A percentile compares a stretch with the other conserved stretches of the same genome.
These are phyloP conservation scores for Oemleria cerasiformis DNA, from an alignment of 306 rosid species.

Conservation along the genomic window DNA sequence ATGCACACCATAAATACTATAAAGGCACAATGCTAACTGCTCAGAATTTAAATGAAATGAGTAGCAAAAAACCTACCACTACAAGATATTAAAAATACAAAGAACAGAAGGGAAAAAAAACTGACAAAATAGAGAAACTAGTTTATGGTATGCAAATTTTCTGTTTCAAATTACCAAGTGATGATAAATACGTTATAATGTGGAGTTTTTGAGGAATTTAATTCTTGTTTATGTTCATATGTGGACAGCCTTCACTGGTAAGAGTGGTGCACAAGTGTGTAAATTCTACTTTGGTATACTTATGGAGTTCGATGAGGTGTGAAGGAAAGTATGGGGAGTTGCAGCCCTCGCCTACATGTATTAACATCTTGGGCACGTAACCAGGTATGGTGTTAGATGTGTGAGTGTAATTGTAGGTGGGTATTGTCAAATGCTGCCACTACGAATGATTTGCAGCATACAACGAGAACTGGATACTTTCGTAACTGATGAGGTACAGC, in stretches of 20 bases:
- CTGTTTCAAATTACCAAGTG: background rate
- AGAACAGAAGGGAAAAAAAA: background rate
- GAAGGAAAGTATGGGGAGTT: background rate
- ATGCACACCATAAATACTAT: background rate
- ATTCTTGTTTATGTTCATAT: background rate
- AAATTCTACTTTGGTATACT: background rate
- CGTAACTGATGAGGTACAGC: background rate
- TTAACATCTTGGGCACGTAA: background rate
- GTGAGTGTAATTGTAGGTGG: background rate
- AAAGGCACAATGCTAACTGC: background rate
- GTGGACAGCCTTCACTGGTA: background rate
- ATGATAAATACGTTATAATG: background rate
- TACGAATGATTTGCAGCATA: constrained; percentile 6
- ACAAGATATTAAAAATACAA: background rate
- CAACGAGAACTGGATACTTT: background rate
- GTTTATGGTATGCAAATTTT: background rate
- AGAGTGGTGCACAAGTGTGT: background rate
- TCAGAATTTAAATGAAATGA: constrained; percentile 2
- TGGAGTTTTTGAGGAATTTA: background rate
- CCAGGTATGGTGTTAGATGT: background rate
- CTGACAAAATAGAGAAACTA: background rate
- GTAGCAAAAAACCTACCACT: background rate
- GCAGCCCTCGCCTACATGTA: background rate
- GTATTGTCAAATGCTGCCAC: background rate
- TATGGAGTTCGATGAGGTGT: background rate